A percentile compares a stretch with the other conserved stretches of the same genome.
These are phyloP conservation scores for Clitopilus passeckerianus DNA, from an alignment of 768 basidiomycete genomes.

Conservation along the genomic window DNA sequence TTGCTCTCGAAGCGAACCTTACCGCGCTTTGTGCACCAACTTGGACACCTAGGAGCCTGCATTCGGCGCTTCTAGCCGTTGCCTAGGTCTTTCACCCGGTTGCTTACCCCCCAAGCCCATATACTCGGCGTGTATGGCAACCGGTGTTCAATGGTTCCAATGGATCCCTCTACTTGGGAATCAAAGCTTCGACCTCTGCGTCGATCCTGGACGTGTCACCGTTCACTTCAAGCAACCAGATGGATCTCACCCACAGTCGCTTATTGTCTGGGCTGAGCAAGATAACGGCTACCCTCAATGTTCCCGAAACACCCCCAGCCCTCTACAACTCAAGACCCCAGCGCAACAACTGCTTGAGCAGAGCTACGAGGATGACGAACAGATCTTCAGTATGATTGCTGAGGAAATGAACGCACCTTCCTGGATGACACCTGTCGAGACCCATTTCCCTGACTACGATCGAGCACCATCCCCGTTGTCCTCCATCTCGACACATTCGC, in stretches of 20 bases:
- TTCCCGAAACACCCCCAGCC: conserved; percentile 11
- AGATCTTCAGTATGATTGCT: conserved; percentile 70
- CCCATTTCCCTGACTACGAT: conserved; percentile 48
- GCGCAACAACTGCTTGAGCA: conserved; percentile 71
- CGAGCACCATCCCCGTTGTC: conserved; percentile 59
- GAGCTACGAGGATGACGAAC: conserved; percentile 68
- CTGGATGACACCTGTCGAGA: conserved; percentile 63
- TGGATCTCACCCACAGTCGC: conserved; percentile 30
- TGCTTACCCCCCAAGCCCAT: conserved; percentile 68
- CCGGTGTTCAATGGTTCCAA: conserved; percentile 75
- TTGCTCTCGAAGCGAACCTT: conserved; percentile 69
- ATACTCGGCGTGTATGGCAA: conserved; percentile 63
- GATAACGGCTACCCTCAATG: conserved; percentile 17
- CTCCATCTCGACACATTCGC: conserved; percentile 57
- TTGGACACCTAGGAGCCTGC: conserved; percentile 65
- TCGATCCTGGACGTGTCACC: conserved; percentile 76
- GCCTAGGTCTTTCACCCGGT: conserved; percentile 65
- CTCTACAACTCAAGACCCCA: conserved; percentile 33
- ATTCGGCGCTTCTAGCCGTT: conserved; percentile 67
- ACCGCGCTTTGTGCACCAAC: conserved; percentile 61
- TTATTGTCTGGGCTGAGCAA: conserved; percentile 64
- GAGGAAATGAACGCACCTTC: conserved; percentile 65
- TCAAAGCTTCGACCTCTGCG: conserved; percentile 71
- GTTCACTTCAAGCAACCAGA: conserved; percentile 47
- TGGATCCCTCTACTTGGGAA: conserved; percentile 72